Percentiles rank a stretch among this genome's conserved stretches.
Conservation (phyloP, 2,329 filamentous ascomycete species). For the Hypoxylon sp. region DNA sequence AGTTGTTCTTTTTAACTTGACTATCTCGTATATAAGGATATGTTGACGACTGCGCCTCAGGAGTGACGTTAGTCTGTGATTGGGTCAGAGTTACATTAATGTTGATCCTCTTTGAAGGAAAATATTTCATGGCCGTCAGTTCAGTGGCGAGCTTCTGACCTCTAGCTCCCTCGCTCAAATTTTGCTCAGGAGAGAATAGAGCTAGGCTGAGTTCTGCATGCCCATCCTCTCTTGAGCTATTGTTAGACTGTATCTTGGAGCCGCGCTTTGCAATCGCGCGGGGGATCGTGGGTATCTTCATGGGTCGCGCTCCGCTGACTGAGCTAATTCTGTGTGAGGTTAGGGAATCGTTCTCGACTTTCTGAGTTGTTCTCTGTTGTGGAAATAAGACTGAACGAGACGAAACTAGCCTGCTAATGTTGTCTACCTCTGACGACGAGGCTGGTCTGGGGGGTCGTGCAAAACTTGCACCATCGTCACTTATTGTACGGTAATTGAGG, state of each 20-base stretch:
- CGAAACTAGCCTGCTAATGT: conserved; percentile 10
- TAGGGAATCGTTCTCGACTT: background rate
- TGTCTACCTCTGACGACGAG: conserved; percentile 23
- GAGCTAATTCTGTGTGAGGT: background rate
- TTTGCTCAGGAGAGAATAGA: background rate
- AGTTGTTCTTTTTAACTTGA: background rate
- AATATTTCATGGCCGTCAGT: background rate
- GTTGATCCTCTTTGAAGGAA: conserved; percentile 27
- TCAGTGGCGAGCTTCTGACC: conserved; percentile 19
- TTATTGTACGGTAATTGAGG: background rate
- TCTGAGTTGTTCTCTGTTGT: conserved; percentile 3
- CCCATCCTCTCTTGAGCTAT: background rate
- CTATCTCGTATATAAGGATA: background rate
- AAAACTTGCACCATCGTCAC: conserved; percentile 3
- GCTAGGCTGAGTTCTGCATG: background rate
- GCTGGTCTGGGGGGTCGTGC: conserved; percentile 28
- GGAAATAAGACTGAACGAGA: conserved; percentile 7
- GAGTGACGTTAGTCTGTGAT: background rate
- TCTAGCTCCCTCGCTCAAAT: background rate
- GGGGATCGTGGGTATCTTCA: background rate
- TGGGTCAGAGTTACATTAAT: conserved; percentile 24
- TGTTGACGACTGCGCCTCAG: background rate
- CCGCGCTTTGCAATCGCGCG: conserved; percentile 38
- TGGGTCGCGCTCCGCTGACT: background rate
- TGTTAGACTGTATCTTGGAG: conserved; percentile 10